These are phyloP conservation scores for Neurospora sublineolata DNA, from an alignment of 495 filamentous ascomycete genomes.

Conservation along the genomic window DNA sequence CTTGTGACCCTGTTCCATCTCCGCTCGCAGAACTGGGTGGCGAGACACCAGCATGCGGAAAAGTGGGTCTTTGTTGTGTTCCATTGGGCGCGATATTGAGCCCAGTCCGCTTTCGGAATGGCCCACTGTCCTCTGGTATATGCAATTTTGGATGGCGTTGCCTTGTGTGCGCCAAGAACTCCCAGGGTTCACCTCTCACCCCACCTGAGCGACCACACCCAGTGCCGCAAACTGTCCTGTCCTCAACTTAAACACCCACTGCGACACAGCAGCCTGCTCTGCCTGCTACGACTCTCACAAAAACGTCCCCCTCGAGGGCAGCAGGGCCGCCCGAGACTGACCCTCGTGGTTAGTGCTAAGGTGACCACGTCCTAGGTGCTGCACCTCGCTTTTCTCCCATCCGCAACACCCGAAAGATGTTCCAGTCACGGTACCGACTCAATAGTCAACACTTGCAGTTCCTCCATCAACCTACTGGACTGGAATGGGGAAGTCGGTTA, in stretches of 20 bases:
- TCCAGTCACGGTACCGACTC: background rate
- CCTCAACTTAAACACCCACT: background rate
- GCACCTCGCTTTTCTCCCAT: background rate
- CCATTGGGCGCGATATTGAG: slow-evolving; percentile 14
- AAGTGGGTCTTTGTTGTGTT: slow-evolving; percentile 5
- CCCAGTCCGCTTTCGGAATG: slow-evolving; percentile 11
- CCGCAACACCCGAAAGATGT: background rate
- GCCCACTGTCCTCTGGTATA: slow-evolving; percentile 15
- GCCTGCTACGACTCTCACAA: background rate
- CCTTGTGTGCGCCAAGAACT: slow-evolving; percentile 7
- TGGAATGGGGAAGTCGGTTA: background rate
- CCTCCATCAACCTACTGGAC: background rate
- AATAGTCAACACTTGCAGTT: background rate
- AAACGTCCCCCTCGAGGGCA: background rate
- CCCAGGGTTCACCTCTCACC: background rate
- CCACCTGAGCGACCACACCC: slow-evolving; percentile 10
- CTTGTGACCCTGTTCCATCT: background rate
- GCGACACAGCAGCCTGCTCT: background rate
- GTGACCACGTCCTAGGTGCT: background rate
- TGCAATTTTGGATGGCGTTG: slow-evolving; percentile 28
- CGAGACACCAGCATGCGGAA: slow-evolving; percentile 15
- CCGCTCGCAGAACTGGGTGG: slow-evolving; percentile 20
- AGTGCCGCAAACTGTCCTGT: slow-evolving; percentile 20
- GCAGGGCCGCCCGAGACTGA: background rate
- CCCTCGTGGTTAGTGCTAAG: background rate